Base-by-base conservation (phyloP, 352 stramenopile genomes). In the Thalassiosira mediterranea region DNA sequence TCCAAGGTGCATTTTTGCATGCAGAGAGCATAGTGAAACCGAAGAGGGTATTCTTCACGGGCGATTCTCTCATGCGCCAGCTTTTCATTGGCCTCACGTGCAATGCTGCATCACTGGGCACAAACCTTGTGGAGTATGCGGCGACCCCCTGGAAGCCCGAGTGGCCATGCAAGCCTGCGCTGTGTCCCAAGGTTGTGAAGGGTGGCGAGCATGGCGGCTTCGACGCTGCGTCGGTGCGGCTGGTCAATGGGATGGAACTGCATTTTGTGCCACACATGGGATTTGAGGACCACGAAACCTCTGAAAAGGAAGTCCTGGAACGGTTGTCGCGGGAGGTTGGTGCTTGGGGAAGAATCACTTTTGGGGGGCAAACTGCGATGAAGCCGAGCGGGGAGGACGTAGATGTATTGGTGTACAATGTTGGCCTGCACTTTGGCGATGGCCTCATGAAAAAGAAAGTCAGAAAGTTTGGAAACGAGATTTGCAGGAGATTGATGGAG, bases 21-120 rank as follows among this genome's bases (percentile, higher is more conserved):
- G n/a, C n/a, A n/a, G 62, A 25, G 13, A 44, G 21, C 17, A 38
- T 4, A 4, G 13, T 21, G 0, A 11, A 26, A 34, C 19, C 19
- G 51, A 60, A 42, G 10, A 53, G 56, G 1, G 42, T 75, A 10
- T 58, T 75, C 42, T 34, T 75, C 23, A 60, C 58, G 1, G 65
- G 65, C 3, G 65, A 75, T 48, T 75, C 65, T 38, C 65, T 75
- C 26, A 57, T 61, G 3, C 21, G 54, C 40, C 65, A 75, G 51
- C 0, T 75, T 29, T 68, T 75, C 29, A 75, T 75, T 37, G 23
- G 37, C 15, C 29, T 75, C n/a, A 56, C 65, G 3, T 75, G 65
- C 29, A 66, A 75, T 56, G 54, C 58, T 26, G 31, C 32, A n/a
- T 72, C 62, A 17, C 37, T 53, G 0, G 15, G 15, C 25, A 3